These are phyloP conservation scores for Solanum bukasovii DNA, from an alignment of 257 asterid genomes.

Conservation along the genomic window DNA sequence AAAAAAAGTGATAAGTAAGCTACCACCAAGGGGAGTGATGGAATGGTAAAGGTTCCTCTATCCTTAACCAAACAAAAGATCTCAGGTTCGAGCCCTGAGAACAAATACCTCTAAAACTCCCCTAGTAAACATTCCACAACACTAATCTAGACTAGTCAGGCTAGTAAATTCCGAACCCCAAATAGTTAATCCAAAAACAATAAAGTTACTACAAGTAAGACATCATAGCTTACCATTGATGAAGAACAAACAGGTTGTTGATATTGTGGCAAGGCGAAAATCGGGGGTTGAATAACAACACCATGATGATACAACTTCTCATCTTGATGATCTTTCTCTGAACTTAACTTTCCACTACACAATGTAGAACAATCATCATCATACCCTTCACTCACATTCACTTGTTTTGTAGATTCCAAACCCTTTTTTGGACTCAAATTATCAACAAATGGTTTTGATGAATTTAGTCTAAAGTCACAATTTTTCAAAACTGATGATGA, in stretches of 20 bases:
- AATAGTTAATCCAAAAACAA: neutral
- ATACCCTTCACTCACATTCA: conserved; percentile 15
- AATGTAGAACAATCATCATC: conserved; percentile 31
- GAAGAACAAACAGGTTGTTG: conserved; percentile 30
- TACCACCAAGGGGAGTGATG: neutral
- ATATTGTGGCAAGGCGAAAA: conserved; percentile 28
- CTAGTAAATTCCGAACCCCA: neutral
- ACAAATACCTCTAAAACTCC: neutral
- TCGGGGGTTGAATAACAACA: conserved; percentile 11
- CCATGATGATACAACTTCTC: conserved; percentile 27
- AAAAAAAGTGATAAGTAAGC: neutral
- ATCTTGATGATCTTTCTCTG: conserved; percentile 13
- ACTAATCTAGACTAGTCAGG: neutral
- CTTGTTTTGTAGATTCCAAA: conserved; percentile 20
- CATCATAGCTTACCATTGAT: conserved; percentile 39
- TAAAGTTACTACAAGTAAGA: neutral
- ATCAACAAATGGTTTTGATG: conserved; percentile 28
- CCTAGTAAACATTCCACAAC: neutral
- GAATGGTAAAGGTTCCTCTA: neutral
- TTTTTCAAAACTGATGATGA: conserved; percentile 16
- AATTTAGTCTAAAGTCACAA: conserved; percentile 25
- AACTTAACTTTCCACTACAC: conserved; percentile 32
- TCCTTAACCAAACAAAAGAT: neutral
- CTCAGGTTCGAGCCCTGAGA: neutral
- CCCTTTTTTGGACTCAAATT: conserved; percentile 14